Evolutionary conservation across 805 yeast genomes (phyloP).

Genomic region (Starmera dryadoides): DNA sequence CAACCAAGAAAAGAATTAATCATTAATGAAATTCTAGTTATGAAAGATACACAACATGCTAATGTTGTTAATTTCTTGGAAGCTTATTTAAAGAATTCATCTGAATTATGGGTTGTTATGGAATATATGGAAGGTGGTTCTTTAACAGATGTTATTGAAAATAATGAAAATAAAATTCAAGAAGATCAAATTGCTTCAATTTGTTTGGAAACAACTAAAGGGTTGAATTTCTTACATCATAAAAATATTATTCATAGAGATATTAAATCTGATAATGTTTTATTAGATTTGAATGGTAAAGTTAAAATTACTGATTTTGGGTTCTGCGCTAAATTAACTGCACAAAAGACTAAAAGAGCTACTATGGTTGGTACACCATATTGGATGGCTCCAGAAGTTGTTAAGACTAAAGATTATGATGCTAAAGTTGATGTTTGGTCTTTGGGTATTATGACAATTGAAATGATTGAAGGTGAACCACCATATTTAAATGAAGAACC

Average conservation of each 20-base stretch:
- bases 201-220: conserved; percentile 84
- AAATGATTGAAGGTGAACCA: conserved; percentile 98
- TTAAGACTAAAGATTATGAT: conserved; percentile 89
- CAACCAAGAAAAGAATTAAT: conserved; percentile 95
- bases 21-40: conserved; percentile 90
- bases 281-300: conserved; percentile 72
- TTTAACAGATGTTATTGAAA: conserved; percentile 89
- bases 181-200: conserved; percentile 91
- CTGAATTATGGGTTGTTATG: conserved; percentile 98
- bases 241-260: conserved; percentile 95
- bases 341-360: conserved; percentile 80
- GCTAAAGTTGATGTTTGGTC: conserved; percentile 99
- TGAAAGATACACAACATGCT: conserved; percentile 92
- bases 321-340: conserved; percentile 90
- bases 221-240: conserved; percentile 84
- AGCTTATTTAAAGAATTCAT: conserved; percentile 71
- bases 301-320: conserved; percentile 97
- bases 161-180: conserved; percentile 59
- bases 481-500: conserved; percentile 97
- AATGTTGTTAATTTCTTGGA: conserved; percentile 94
- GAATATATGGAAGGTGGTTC: conserved; percentile 99
- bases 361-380: conserved; percentile 99
- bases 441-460: conserved; percentile 95
- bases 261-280: conserved; percentile 92
- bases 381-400: conserved; percentile 99